These are phyloP conservation scores for Inga leiocalycina DNA, from an alignment of 306 rosid species.

Conservation along the genomic window DNA sequence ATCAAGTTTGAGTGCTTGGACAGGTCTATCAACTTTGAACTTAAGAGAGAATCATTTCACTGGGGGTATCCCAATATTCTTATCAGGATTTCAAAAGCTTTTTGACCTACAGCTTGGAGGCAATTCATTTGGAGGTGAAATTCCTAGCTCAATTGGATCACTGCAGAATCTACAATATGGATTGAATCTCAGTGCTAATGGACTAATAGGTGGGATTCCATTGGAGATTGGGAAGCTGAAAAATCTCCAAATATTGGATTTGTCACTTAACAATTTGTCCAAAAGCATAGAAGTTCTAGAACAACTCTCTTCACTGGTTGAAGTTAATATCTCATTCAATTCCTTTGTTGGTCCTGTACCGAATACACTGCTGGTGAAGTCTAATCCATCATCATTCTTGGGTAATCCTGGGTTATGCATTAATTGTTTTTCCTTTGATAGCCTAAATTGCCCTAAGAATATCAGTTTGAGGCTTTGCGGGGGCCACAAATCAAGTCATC, in stretches of 20 bases:
- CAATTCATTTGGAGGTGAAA: conserved; percentile 67
- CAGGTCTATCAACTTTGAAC: conserved; percentile 42
- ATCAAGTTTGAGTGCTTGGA: conserved; percentile 60
- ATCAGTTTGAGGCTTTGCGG: conserved; percentile 47
- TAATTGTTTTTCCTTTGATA: conserved; percentile 42
- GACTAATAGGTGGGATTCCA: conserved; percentile 69
- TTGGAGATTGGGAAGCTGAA: conserved; percentile 46
- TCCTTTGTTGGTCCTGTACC: conserved; percentile 69
- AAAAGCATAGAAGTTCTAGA: conserved; percentile 56
- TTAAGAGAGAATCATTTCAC: conserved; percentile 65
- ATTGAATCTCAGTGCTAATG: conserved; percentile 76
- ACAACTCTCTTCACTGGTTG: conserved; percentile 43
- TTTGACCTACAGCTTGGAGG: conserved; percentile 75
- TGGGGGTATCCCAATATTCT: conserved; percentile 63
- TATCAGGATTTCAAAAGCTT: conserved; percentile 51
- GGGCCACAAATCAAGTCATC: conserved; percentile 29
- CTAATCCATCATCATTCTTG: conserved; percentile 44
- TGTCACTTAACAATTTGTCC: conserved; percentile 79
- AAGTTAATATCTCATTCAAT: conserved; percentile 65
- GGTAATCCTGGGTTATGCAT: conserved; percentile 71
- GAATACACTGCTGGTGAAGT: conserved; percentile 47
- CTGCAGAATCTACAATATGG: conserved; percentile 48
- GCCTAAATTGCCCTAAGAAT: conserved; percentile 40
- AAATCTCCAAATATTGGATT: conserved; percentile 47
- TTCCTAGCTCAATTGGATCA: conserved; percentile 64